These are phyloP conservation scores for Ophiostoma australiae DNA, from an alignment of 2,329 filamentous ascomycete genomes.

Conservation along the genomic window DNA sequence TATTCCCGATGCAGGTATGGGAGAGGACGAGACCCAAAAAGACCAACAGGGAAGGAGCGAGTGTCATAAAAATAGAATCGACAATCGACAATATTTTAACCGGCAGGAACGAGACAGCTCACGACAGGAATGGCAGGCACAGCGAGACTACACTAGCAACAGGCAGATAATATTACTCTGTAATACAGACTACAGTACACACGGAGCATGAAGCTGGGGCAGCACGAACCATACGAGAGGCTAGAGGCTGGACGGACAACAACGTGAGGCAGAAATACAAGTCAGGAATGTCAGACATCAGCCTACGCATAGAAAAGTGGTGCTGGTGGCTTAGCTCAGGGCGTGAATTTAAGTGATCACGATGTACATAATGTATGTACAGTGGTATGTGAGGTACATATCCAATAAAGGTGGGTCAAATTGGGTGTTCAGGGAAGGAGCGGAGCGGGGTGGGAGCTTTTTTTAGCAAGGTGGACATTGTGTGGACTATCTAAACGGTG, in stretches of 20 bases:
- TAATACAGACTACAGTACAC: neutral
- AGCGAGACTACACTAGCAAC: neutral
- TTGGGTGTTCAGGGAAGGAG: neutral
- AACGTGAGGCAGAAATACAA: constrained; percentile 11
- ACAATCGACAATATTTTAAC: neutral
- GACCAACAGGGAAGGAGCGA: constrained; percentile 14
- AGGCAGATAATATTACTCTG: neutral
- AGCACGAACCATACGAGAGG: neutral
- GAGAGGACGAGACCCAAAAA: neutral
- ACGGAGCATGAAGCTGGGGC: neutral
- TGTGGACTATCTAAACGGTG: constrained; percentile 6
- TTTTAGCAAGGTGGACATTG: neutral
- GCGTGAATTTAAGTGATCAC: constrained; percentile 13
- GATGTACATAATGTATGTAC: neutral
- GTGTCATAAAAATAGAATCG: neutral
- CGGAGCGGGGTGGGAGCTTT: constrained; percentile 9
- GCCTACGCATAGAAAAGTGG: constrained; percentile 23
- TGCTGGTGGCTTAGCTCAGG: constrained; percentile 23
- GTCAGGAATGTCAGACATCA: constrained; percentile 19
- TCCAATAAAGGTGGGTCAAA: neutral
- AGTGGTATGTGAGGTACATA: neutral
- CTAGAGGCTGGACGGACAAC: constrained; percentile 5
- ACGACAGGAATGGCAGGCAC: constrained; percentile 5
- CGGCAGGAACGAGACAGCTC: neutral
- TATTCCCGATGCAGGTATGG: constrained; percentile 12